Evolutionary conservation across 2,329 filamentous ascomycete genomes (phyloP).

Genomic region (Ophiostoma australiae): DNA sequence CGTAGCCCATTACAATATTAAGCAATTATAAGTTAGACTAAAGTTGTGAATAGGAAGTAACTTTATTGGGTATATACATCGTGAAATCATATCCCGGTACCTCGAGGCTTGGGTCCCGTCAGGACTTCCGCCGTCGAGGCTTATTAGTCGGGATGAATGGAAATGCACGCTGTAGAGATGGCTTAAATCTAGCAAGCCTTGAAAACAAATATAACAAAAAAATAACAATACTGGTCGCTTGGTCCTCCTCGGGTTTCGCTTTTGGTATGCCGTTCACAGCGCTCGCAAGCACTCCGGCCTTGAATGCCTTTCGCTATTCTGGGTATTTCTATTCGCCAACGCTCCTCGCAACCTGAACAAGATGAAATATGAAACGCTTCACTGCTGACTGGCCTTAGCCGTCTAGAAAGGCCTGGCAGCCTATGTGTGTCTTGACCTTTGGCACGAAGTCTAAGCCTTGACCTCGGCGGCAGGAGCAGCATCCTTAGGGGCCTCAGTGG

Average conservation of each 20-base stretch:
- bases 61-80: conserved; percentile 13
- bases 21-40: background rate
- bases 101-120: background rate
- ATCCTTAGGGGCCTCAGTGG: conserved; percentile 5
- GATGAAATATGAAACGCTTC: background rate
- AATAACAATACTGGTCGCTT: conserved; percentile 19
- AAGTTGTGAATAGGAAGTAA: background rate
- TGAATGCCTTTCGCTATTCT: conserved; percentile 7
- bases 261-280: background rate
- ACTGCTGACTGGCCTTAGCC: background rate
- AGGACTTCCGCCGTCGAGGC: background rate
- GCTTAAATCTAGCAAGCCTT: background rate
- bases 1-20: background rate
- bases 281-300: background rate
- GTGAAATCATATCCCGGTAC: conserved; percentile 15
- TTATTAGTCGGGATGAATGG: conserved; percentile 17
- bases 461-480: background rate
- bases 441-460: conserved; percentile 12
- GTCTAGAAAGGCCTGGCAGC: background rate
- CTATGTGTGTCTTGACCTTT: too few species aligned
- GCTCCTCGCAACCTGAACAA: background rate
- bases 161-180: conserved; percentile 8
- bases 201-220: conserved; percentile 15
- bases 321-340: conserved; percentile 19
- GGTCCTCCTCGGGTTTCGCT: background rate